phyloP scores from a whole-genome alignment of 1,139 yeast species.

The Zhuliangozyma blackwelliae region DNA sequence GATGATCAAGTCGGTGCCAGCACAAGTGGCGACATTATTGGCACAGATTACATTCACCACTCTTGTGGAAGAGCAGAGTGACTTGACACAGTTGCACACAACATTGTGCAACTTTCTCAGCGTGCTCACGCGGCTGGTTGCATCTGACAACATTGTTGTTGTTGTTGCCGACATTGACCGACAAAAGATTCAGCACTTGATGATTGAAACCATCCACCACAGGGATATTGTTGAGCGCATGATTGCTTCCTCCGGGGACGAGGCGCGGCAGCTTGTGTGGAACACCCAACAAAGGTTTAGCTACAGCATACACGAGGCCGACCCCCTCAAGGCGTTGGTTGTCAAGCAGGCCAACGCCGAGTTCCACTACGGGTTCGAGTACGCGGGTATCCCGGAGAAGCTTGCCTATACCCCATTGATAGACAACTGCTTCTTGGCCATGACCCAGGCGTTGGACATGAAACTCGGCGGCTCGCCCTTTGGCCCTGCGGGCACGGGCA shows the following conservation, averaged over 20 bases:
- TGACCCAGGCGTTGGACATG: slow-evolving; percentile 73
- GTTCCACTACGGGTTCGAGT: slow-evolving; percentile 75
- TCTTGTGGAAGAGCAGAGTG: slow-evolving; percentile 24
- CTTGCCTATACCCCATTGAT: slow-evolving; percentile 77
- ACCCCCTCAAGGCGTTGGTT: slow-evolving; percentile 29
- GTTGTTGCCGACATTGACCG: slow-evolving; percentile 24
- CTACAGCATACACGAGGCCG: slow-evolving; percentile 19
- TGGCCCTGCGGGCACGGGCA: slow-evolving; percentile 99
- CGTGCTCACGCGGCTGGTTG: slow-evolving; percentile 13
- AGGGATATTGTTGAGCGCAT: slow-evolving; percentile 36
- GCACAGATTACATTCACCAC: slow-evolving; percentile 58
- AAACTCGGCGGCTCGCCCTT: slow-evolving; percentile 85
- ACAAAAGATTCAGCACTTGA: slow-evolving; percentile 51
- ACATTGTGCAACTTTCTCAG: slow-evolving; percentile 10
- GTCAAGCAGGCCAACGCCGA: slow-evolving; percentile 52
- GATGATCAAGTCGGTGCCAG: slow-evolving; percentile 33
- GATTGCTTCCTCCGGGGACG: slow-evolving; percentile 11
- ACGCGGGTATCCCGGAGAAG: slow-evolving; percentile 70
- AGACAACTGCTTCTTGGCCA: slow-evolving; percentile 58
- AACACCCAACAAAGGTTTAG: slow-evolving; percentile 51
- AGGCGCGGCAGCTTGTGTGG: slow-evolving; percentile 33
- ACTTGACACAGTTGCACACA: slow-evolving; percentile 2
- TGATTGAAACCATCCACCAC: slow-evolving; percentile 68
- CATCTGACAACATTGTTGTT: slow-evolving; percentile 15
- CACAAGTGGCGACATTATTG: slow-evolving; percentile 57